These are phyloP conservation scores for Hirsutella rhossiliensis DNA, from an alignment of 2,329 filamentous ascomycete genomes.

Conservation along the genomic window DNA sequence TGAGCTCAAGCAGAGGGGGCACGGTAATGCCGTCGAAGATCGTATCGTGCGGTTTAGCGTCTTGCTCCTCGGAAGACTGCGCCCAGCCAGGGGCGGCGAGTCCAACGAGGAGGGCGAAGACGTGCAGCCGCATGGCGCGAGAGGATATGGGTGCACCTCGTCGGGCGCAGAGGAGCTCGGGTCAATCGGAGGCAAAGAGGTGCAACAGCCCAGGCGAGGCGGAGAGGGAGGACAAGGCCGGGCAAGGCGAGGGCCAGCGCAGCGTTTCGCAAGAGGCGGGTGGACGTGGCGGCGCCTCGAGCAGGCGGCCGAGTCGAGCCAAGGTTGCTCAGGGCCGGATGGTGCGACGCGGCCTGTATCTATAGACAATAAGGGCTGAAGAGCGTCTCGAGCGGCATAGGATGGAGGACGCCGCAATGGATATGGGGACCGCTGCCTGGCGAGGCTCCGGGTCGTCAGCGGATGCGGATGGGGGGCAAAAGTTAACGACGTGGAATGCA, in stretches of 20 bases:
- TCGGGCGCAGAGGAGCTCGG: background rate
- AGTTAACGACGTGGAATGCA: too few relatives aligned
- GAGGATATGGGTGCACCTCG: slow-evolving; percentile 3
- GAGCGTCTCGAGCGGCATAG: background rate
- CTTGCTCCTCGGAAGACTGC: slow-evolving; percentile 21
- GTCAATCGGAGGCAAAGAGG: background rate
- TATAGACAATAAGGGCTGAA: background rate
- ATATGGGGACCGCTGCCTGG: background rate
- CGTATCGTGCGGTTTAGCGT: slow-evolving; percentile 31
- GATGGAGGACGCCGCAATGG: background rate
- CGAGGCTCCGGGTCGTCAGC: too few relatives aligned
- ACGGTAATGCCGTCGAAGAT: slow-evolving; percentile 56
- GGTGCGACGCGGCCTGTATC: background rate
- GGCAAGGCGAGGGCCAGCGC: background rate
- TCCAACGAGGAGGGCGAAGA: slow-evolving; percentile 33
- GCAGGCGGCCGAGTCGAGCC: background rate
- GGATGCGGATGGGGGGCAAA: too few relatives aligned
- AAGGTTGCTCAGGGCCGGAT: background rate
- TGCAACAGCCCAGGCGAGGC: background rate
- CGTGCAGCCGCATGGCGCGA: slow-evolving; percentile 19
- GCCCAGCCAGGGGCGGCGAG: slow-evolving; percentile 19
- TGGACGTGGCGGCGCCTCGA: background rate
- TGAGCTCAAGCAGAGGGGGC: slow-evolving; percentile 51
- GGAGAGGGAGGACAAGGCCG: background rate
- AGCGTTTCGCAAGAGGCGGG: background rate